Percentiles rank a stretch among this genome's conserved stretches.
Evolutionary conservation across 495 filamentous ascomycete species (phyloP).

Genomic region (Aspergillus avenaceus): DNA sequence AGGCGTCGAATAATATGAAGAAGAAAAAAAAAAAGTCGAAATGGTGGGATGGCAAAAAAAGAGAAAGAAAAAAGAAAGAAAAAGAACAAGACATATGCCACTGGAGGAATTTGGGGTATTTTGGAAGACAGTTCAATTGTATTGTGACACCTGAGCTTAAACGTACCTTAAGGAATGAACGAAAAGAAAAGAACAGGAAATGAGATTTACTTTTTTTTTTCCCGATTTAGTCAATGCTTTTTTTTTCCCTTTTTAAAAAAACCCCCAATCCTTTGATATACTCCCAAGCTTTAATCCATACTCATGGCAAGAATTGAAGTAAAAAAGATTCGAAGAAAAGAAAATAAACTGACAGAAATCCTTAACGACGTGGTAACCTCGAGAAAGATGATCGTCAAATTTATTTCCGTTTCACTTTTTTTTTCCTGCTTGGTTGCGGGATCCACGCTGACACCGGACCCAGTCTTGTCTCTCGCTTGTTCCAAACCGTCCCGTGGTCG

Average conservation of each 20-base stretch:
- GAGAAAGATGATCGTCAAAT: constrained; percentile 10
- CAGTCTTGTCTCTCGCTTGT: constrained; percentile 2
- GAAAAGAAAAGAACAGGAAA: constrained; percentile 1
- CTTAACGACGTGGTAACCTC: not conserved
- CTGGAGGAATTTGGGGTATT: too few species aligned
- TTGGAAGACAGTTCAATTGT: too few species aligned
- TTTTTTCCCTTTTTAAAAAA: too few species aligned
- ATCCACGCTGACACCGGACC: constrained; percentile 22
- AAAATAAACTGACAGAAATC: not conserved
- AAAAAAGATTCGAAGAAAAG: not conserved
- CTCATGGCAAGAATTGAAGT: not conserved
- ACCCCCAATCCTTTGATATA: not conserved
- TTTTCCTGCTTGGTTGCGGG: constrained; percentile 8
- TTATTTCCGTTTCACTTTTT: constrained; percentile 14
- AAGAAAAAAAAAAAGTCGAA: too few species aligned
- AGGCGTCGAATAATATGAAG: too few species aligned
- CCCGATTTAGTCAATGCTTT: not conserved
- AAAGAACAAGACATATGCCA: too few species aligned
- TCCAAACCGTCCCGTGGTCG: constrained; percentile 3
- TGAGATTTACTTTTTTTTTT: not conserved
- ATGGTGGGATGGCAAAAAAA: too few species aligned
- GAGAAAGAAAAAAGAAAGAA: not conserved
- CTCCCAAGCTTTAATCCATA: constrained; percentile 10
- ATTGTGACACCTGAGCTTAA: not conserved
- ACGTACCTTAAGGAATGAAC: constrained; percentile 5